A percentile compares a stretch with the other conserved stretches of the same genome.
These are phyloP conservation scores for Sphagnum fallax DNA, from an alignment of 228 moss, liverwort and hornwort species.

Conservation along the genomic window DNA sequence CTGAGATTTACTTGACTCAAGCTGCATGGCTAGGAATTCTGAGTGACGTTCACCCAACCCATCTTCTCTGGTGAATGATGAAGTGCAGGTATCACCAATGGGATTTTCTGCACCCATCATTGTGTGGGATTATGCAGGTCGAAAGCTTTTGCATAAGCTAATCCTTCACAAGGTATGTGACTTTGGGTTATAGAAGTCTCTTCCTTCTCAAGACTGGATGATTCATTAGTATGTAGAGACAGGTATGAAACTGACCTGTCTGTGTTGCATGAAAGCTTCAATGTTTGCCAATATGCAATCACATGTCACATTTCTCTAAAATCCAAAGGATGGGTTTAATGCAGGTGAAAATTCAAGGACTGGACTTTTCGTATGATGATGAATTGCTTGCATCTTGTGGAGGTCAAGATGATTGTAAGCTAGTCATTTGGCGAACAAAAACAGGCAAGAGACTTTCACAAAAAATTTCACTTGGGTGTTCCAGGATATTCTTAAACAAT, in stretches of 20 bases:
- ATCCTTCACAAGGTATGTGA: slow-evolving; percentile 66
- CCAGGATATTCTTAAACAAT: too few species aligned
- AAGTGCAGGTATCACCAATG: slow-evolving; percentile 62
- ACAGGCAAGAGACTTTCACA: slow-evolving; percentile 28
- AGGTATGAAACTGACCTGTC: too few species aligned
- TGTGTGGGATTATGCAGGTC: slow-evolving; percentile 75
- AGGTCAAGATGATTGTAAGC: slow-evolving; percentile 85
- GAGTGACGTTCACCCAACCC: too few species aligned
- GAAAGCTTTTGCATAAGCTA: slow-evolving; percentile 72
- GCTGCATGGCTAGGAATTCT: too few species aligned
- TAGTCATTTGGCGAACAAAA: slow-evolving; percentile 79
- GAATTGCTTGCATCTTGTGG: slow-evolving; percentile 77
- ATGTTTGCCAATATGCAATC: too few species aligned
- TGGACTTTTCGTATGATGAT: slow-evolving; percentile 75
- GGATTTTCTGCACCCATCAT: slow-evolving; percentile 92
- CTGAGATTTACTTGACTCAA: too few species aligned
- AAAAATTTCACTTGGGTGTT: too few species aligned
- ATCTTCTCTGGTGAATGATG: background rate
- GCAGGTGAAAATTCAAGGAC: slow-evolving; percentile 86
- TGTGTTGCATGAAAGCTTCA: too few species aligned
- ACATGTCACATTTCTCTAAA: too few species aligned
- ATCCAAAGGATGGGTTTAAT: background rate
- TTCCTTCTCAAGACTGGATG: background rate
- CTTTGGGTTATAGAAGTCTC: background rate
- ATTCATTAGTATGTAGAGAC: too few species aligned